A percentile compares a stretch with the other conserved stretches of the same genome.
These are phyloP conservation scores for Angomonas deanei DNA, from an alignment of 208 protist genomes.

Conservation along the genomic window DNA sequence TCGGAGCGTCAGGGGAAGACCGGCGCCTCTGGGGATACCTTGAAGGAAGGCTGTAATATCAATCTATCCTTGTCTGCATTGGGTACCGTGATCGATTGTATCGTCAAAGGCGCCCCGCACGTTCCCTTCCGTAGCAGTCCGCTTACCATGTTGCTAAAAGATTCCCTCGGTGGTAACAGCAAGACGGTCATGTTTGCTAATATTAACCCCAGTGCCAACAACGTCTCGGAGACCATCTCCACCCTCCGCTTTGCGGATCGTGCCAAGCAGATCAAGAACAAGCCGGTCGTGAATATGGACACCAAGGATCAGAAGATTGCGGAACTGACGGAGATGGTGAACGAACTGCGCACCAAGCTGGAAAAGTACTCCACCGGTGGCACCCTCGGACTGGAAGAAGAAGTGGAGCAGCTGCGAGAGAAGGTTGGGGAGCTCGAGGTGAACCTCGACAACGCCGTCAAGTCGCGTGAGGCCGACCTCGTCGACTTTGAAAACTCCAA, in stretches of 20 bases:
- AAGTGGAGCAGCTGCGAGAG: constrained; percentile 79
- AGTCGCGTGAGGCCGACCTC: constrained; percentile 44
- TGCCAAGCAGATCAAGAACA: constrained; percentile 95
- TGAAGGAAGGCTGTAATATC: constrained; percentile 93
- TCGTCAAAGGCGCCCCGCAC: constrained; percentile 85
- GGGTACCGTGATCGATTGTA: constrained; percentile 88
- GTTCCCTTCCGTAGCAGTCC: constrained; percentile 88
- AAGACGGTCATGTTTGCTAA: constrained; percentile 94
- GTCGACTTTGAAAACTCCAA: too few relatives aligned
- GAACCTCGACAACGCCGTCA: constrained; percentile 83
- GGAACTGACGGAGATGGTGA: constrained; percentile 83
- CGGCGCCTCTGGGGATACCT: constrained; percentile 87
- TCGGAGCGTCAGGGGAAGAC: constrained; percentile 91
- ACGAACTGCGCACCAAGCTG: too few relatives aligned
- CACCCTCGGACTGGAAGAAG: constrained; percentile 87
- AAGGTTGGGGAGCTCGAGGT: constrained; percentile 89
- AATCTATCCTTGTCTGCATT: constrained; percentile 92
- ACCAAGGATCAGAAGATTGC: constrained; percentile 86
- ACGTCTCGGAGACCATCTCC: constrained; percentile 86
- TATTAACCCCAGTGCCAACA: constrained; percentile 72
- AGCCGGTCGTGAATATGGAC: constrained; percentile 91
- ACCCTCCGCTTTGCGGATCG: constrained; percentile 85
- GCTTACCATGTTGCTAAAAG: constrained; percentile 91
- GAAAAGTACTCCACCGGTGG: constrained; percentile 78
- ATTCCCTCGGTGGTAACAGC: constrained; percentile 84